Conservation (phyloP, 495 filamentous ascomycete species). For the Trichoderma parareesei region DNA sequence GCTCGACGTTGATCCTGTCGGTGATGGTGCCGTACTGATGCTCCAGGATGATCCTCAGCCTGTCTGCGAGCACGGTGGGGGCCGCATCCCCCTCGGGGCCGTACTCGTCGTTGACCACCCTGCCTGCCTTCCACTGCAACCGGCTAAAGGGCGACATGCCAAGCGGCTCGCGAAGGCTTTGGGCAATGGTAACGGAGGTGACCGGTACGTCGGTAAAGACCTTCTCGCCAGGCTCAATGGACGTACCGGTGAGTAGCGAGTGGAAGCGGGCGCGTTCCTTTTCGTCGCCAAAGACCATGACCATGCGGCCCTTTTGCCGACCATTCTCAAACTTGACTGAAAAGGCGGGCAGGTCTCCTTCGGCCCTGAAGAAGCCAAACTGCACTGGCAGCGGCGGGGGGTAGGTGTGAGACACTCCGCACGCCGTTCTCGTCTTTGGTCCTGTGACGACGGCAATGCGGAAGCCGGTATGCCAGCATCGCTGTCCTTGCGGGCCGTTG, state of each 20-base stretch:
- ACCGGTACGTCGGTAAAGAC: slow-evolving; percentile 55
- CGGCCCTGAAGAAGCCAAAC: slow-evolving; percentile 63
- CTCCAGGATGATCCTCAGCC: slow-evolving; percentile 58
- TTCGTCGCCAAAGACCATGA: slow-evolving; percentile 64
- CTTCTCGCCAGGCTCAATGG: slow-evolving; percentile 48
- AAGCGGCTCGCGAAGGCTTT: slow-evolving; percentile 35
- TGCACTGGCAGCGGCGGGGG: slow-evolving; percentile 54
- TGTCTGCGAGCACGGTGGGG: slow-evolving; percentile 59
- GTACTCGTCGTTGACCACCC: slow-evolving; percentile 50
- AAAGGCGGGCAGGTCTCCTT: slow-evolving; percentile 56
- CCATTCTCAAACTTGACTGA: slow-evolving; percentile 62
- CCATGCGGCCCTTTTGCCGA: slow-evolving; percentile 55
- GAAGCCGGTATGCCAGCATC: slow-evolving; percentile 65
- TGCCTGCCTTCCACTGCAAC: slow-evolving; percentile 36
- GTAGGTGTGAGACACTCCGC: slow-evolving; percentile 59
- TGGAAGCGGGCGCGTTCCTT: slow-evolving; percentile 59
- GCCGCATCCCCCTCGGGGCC: slow-evolving; percentile 31
- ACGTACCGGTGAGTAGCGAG: slow-evolving; percentile 59
- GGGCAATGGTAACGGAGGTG: slow-evolving; percentile 54
- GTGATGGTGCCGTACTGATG: slow-evolving; percentile 61
- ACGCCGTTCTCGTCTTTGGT: slow-evolving; percentile 64
- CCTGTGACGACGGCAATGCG: slow-evolving; percentile 67
- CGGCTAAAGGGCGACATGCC: slow-evolving; percentile 38
- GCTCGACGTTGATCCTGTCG: slow-evolving; percentile 68
- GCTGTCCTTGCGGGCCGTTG: slow-evolving; percentile 56